Base-by-base conservation (phyloP, 768 basidiomycete species). In the Cystobasidium ongulense region DNA sequence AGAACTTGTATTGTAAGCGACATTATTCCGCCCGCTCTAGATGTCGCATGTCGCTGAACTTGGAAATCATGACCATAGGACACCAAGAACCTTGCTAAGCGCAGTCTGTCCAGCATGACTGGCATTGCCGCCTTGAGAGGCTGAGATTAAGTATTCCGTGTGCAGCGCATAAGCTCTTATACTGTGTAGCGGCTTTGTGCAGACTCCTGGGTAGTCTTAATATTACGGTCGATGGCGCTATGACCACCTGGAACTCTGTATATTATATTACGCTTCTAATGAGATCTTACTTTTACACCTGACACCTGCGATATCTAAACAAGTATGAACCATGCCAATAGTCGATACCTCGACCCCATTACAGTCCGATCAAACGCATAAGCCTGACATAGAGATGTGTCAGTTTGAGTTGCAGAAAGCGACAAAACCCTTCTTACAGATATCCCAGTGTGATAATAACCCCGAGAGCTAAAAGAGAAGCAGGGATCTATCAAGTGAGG, bases 401-500 rank as follows among this genome's bases (percentile, higher is more conserved):
- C 35, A 46, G 63, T 64, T 35, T 4, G 7, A 29, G 21, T 64
- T 4, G 31, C 41, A 64, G 43, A 15, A 31, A 3, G 18, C n/a
- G 63, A 2, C 27, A 50, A 17, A 31, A 33, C 11, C 3, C 7
- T 13, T 35, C 68, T 31, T 23, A 70, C 54, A 87, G 79, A 82
- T 88, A 93, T 0, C 92, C 92, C 53, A 94, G 83, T 0, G 90
- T 91, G n/a, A 89, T 84, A 53, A 94, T 89, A 78, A 95, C 92
- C 77, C 89, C 79, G 0, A 89, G 88, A 17, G 95, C 90, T 53
- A 98, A 87, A 71, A 96, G 84, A 76, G 91, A 93, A n/a, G 94
- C 91, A 0, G 92, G 94, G 21, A 98, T 87, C 54, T 94, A 92
- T 76, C 92, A 93, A 84, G 91, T 91, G 77, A 96, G 82, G 83